A percentile compares a stretch with the other conserved stretches of the same genome.
phyloP scores from a whole-genome alignment of 306 rosid genomes.

The Erythrophleum fordii region DNA sequence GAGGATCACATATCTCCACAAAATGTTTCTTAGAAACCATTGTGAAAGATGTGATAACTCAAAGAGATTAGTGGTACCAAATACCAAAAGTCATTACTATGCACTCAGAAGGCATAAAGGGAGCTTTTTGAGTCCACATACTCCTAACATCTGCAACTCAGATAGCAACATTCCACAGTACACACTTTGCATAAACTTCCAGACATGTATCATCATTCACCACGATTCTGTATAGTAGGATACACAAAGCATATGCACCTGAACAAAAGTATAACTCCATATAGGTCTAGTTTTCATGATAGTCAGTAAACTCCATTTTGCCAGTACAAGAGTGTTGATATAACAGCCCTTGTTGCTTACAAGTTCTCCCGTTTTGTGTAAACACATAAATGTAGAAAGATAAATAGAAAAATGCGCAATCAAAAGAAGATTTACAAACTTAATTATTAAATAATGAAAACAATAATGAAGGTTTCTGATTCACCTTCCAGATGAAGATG shows the following conservation, averaged over 20 bases:
- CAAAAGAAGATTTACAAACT: slow-evolving; percentile 29
- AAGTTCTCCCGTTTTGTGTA: not conserved
- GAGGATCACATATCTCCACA: slow-evolving; percentile 25
- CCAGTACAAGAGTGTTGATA: slow-evolving; percentile 10
- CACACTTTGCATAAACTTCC: slow-evolving; percentile 11
- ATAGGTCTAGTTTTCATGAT: slow-evolving; percentile 1
- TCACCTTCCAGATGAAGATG: slow-evolving; percentile 99
- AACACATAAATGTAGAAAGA: slow-evolving; percentile 26
- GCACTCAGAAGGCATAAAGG: not conserved
- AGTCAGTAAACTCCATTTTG: slow-evolving; percentile 20
- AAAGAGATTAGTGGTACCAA: slow-evolving; percentile 5
- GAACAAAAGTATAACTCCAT: slow-evolving; percentile 2
- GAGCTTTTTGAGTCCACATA: slow-evolving; percentile 24
- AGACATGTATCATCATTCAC: slow-evolving; percentile 6
- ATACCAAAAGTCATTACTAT: slow-evolving; percentile 8
- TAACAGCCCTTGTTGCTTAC: not conserved
- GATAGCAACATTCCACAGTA: slow-evolving; percentile 24
- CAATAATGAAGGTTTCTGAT: slow-evolving; percentile 36
- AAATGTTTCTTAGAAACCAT: slow-evolving; percentile 30
- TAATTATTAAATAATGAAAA: slow-evolving; percentile 32
- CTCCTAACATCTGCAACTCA: slow-evolving; percentile 23
- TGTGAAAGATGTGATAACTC: slow-evolving; percentile 9
- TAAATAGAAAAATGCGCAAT: slow-evolving; percentile 16
- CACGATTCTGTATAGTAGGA: slow-evolving; percentile 19
- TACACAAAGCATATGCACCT: slow-evolving; percentile 4